Evolutionary conservation across 495 filamentous ascomycete species (phyloP), one percentile per base, ranked within the genome.

Genomic region (Delitschia confertaspora): DNA sequence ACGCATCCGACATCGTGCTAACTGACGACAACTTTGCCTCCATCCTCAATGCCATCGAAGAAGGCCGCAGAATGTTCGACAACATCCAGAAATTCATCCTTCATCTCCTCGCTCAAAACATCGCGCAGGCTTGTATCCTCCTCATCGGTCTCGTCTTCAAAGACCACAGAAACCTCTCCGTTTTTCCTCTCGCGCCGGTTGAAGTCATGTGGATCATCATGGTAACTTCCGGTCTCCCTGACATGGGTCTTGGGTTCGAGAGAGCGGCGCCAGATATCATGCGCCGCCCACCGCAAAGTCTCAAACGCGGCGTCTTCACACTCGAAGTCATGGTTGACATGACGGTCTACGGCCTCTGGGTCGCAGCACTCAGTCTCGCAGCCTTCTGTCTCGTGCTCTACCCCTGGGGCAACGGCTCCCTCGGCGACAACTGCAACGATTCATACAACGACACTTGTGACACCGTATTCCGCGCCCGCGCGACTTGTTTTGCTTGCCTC

Each of bases 81-180:
- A 88, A 88, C 52, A 88, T 88, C 47, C 81, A 88, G 56, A 88
- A 88, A 65, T 88, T 86, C 52, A 69, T 88, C 19, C 68, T 88
- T 45, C 83, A 88, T 55, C 55, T 88, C 10, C 71, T 86, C 30
- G 71, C 75, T 26, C 76, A 77, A 42, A 88, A 88, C 59, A 75
- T 88, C 29, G 80, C 79, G 25, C 79, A 87, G 63, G 83, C 83
- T 14, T 74, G 78, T 45, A 67, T 80, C 10, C 67, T 88, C 13
- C 71, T 88, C 11, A 73, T 80, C 38, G 83, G 81, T 31, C 71
- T 88, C 1, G 79, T 66, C 3, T 85, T 88, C 66, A 78, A 82
- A 54, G 82, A 88, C 55, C 29, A 53, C 0, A 60, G 66, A 0
- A 71, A 69, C 2, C 65, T 76, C 29, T 86, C 82, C 2, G 80